phyloP scores from a whole-genome alignment of 495 filamentous ascomycete genomes.

The Penicillium maclennaniae region DNA sequence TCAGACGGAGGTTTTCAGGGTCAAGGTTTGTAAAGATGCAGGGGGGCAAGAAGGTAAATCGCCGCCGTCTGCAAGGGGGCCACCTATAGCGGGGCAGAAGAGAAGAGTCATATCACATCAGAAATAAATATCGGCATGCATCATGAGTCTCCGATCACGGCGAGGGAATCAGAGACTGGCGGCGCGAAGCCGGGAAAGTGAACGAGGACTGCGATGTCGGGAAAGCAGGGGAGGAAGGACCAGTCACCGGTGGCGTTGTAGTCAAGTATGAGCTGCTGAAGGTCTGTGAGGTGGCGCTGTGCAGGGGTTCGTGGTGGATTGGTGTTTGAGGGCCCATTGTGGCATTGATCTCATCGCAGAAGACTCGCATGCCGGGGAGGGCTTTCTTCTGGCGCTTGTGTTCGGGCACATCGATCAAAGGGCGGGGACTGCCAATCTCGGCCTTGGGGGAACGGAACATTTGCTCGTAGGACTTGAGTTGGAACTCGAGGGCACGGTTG shows the following conservation, averaged over 20 bases:
- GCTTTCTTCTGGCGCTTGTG: slow-evolving; percentile 33
- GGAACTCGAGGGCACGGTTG: slow-evolving; percentile 38
- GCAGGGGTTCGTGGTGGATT: slow-evolving; percentile 23
- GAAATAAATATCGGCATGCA: slow-evolving; percentile 17
- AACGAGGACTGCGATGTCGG: slow-evolving; percentile 26
- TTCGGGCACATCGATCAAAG: slow-evolving; percentile 29
- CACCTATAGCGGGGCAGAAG: slow-evolving; percentile 8
- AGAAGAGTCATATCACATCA: slow-evolving; percentile 19
- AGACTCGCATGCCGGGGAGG: slow-evolving; percentile 37
- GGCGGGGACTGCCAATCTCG: slow-evolving; percentile 29
- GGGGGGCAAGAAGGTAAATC: slow-evolving; percentile 3
- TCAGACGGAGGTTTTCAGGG: neutral
- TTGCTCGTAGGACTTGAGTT: slow-evolving; percentile 42
- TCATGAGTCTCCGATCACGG: slow-evolving; percentile 18
- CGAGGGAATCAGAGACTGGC: slow-evolving; percentile 30
- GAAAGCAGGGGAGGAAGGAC: slow-evolving; percentile 41
- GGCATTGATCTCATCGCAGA: slow-evolving; percentile 39
- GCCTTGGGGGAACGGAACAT: slow-evolving; percentile 41
- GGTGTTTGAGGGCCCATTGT: slow-evolving; percentile 19
- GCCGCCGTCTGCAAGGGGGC: slow-evolving; percentile 21
- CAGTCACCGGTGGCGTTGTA: slow-evolving; percentile 34
- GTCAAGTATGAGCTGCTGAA: slow-evolving; percentile 31
- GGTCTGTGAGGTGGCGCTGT: slow-evolving; percentile 29
- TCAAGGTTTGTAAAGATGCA: neutral
- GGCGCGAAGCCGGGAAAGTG: slow-evolving; percentile 28